phyloP scores from a whole-genome alignment of 1,139 yeast species.

The Suhomyces chickasaworum region DNA sequence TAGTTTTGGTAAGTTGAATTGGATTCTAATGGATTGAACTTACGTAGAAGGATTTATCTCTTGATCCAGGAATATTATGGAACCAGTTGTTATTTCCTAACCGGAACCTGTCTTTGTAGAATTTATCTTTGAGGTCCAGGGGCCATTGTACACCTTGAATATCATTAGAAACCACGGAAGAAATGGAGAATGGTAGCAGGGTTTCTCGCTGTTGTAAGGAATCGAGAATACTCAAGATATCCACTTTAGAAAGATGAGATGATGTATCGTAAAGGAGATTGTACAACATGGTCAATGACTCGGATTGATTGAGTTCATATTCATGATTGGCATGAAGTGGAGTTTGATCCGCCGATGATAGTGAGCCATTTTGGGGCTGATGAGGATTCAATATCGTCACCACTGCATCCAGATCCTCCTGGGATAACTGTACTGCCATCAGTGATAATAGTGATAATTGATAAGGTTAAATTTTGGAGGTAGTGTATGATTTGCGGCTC shows the following conservation, averaged over 20 bases:
- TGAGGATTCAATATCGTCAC: background rate
- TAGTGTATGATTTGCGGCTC: background rate
- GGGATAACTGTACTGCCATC: conserved; percentile 22
- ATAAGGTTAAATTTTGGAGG: background rate
- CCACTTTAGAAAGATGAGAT: conserved; percentile 37
- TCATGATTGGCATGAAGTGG: conserved; percentile 22
- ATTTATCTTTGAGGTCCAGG: conserved; percentile 32
- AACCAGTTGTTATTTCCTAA: conserved; percentile 43
- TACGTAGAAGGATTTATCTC: conserved; percentile 36
- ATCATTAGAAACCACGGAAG: conserved; percentile 21
- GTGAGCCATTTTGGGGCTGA: background rate
- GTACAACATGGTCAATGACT: conserved; percentile 43
- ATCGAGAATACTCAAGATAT: conserved; percentile 39
- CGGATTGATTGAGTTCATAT: conserved; percentile 45
- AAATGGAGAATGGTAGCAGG: conserved; percentile 30
- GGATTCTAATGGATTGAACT: conserved; percentile 19
- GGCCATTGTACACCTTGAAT: conserved; percentile 46
- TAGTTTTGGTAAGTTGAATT: conserved; percentile 12
- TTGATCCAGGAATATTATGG: conserved; percentile 39
- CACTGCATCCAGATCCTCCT: conserved; percentile 12
- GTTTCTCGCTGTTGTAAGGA: conserved; percentile 41
- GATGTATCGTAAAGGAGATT: conserved; percentile 44
- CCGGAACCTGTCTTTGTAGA: conserved; percentile 36
- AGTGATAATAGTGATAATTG: background rate
- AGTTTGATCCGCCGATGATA: background rate